These are phyloP conservation scores for Exophiala calicioides DNA, from an alignment of 2,329 filamentous ascomycete genomes.

Conservation along the genomic window DNA sequence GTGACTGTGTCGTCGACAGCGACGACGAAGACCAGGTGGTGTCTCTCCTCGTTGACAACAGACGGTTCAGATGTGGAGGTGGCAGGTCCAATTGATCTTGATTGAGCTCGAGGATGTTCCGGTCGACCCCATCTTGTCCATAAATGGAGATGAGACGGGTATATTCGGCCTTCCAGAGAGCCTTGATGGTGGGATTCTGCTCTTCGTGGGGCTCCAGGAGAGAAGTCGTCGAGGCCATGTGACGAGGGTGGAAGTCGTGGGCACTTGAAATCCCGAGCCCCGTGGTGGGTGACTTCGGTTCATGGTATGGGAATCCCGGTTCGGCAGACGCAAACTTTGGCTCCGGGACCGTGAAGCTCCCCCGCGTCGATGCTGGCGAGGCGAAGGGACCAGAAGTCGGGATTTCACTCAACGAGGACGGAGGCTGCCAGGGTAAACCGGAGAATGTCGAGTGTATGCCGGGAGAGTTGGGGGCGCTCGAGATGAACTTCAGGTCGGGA, in stretches of 20 bases:
- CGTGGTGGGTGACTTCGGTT: not conserved
- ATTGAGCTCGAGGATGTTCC: slow-evolving; percentile 12
- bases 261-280: slow-evolving; percentile 16
- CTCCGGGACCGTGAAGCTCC: not conserved
- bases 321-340: slow-evolving; percentile 6
- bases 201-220: slow-evolving; percentile 23
- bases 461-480: slow-evolving; percentile 20
- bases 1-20: slow-evolving; percentile 7
- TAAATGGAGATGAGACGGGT: slow-evolving; percentile 29
- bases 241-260: slow-evolving; percentile 8
- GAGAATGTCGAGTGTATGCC: slow-evolving; percentile 5
- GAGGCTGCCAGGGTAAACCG: slow-evolving; percentile 7
- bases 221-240: slow-evolving; percentile 22
- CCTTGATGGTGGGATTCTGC: slow-evolving; percentile 28
- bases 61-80: not conserved
- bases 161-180: slow-evolving; percentile 32
- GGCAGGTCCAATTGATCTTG: slow-evolving; percentile 1
- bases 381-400: not conserved
- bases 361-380: not conserved
- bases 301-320: not conserved
- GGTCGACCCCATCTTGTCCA: slow-evolving; percentile 20
- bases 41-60: not conserved
- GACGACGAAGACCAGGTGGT: slow-evolving; percentile 14
- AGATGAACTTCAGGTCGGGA: slow-evolving; percentile 9
- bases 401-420: slow-evolving; percentile 10